A percentile compares a stretch with the other conserved stretches of the same genome.
These are phyloP conservation scores for Hemerocallis citrina DNA, from an alignment of 106 monocot species.

Conservation along the genomic window DNA sequence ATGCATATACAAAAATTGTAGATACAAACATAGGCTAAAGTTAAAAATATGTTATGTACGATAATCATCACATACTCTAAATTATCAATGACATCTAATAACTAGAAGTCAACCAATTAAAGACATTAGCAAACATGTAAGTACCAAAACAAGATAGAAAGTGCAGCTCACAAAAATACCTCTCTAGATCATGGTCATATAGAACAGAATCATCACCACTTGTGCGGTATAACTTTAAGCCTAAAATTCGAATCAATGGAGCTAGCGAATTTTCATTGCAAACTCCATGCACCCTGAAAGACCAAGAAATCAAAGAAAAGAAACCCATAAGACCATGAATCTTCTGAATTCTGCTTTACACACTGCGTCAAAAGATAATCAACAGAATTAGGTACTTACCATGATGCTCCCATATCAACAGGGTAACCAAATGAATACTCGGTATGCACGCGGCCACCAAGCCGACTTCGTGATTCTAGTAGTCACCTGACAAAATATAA, in stretches of 20 bases:
- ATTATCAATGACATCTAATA: no score
- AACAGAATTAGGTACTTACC: slow-evolving; percentile 33
- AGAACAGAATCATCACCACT: slow-evolving; percentile 94
- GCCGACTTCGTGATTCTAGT: slow-evolving; percentile 77
- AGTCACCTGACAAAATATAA: slow-evolving; percentile 52
- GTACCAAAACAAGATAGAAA: not conserved
- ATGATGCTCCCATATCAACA: slow-evolving; percentile 97
- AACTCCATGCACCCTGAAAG: slow-evolving; percentile 85
- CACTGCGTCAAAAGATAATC: no score
- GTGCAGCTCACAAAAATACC: slow-evolving; percentile 19
- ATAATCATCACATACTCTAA: no score
- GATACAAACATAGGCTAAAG: no score
- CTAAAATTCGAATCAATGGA: slow-evolving; percentile 73
- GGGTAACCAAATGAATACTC: slow-evolving; percentile 97
- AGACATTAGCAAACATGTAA: no score
- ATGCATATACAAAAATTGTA: no score
- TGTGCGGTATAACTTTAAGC: slow-evolving; percentile 81
- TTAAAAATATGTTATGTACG: no score
- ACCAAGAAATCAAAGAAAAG: not conserved
- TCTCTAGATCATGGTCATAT: slow-evolving; percentile 96
- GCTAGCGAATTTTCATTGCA: slow-evolving; percentile 97
- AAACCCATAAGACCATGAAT: slow-evolving; percentile 7
- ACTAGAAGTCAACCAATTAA: no score
- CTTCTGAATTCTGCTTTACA: no score
- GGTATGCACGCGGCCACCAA: slow-evolving; percentile 90